Percentiles rank a stretch among this genome's conserved stretches.
Evolutionary conservation across 73 alveolate species (phyloP).

Genomic region (Symbiodinium pilosum): DNA sequence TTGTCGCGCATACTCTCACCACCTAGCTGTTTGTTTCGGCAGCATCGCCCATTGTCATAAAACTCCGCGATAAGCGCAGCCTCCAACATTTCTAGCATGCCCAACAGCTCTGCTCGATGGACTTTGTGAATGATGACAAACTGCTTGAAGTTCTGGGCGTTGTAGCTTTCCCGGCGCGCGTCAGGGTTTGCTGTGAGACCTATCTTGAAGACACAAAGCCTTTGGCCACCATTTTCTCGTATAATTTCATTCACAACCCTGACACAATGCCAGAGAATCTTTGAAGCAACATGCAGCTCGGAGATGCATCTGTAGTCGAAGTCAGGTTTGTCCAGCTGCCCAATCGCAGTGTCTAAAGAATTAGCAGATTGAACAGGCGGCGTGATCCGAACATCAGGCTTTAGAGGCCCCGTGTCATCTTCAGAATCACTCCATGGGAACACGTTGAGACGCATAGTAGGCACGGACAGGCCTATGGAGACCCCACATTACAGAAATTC

Average conservation of each 20-base stretch:
- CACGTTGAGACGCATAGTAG: too few species aligned
- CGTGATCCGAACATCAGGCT: background rate
- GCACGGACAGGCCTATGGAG: too few species aligned
- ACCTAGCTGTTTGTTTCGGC: background rate
- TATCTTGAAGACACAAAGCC: background rate
- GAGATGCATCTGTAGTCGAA: background rate
- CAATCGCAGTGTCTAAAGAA: too few species aligned
- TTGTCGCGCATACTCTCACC: conserved; percentile 5
- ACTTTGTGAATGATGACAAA: background rate
- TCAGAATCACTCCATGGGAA: background rate
- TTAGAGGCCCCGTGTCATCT: too few species aligned
- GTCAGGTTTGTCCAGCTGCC: too few species aligned
- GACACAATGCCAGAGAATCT: background rate
- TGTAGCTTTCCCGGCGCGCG: background rate
- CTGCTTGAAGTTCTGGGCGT: background rate
- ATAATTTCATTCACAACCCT: background rate
- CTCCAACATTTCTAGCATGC: background rate
- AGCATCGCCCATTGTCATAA: background rate
- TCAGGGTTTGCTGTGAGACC: background rate
- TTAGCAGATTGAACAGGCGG: too few species aligned
- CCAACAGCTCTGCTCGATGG: background rate
- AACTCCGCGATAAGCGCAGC: conserved; percentile 15
- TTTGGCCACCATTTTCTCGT: background rate
- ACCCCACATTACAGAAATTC: too few species aligned
- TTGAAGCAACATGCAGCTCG: background rate